These are phyloP conservation scores for Colletotrichum magnum DNA, from an alignment of 2,329 filamentous ascomycete genomes.

Conservation along the genomic window DNA sequence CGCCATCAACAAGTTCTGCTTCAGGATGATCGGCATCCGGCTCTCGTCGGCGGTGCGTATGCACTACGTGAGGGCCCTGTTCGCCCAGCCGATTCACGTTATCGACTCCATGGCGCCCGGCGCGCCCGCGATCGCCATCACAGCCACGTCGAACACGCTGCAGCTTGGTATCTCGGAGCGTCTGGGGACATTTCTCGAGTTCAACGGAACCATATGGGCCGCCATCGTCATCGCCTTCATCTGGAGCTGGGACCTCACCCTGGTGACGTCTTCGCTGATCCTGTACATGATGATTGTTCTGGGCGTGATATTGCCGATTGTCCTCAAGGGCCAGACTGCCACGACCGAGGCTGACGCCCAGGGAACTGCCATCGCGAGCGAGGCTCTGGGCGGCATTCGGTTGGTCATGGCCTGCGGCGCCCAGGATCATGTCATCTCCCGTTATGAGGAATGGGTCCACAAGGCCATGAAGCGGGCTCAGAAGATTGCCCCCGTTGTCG, in stretches of 20 bases:
- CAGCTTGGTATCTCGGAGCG: constrained; percentile 69
- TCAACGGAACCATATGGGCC: constrained; percentile 56
- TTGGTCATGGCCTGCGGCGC: constrained; percentile 62
- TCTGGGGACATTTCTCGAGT: constrained; percentile 60
- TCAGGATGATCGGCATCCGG: constrained; percentile 73
- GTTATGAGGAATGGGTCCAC: constrained; percentile 55
- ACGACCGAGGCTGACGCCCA: constrained; percentile 48
- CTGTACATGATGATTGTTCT: constrained; percentile 55
- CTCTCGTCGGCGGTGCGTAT: constrained; percentile 71
- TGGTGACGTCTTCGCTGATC: constrained; percentile 64
- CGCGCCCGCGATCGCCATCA: constrained; percentile 67
- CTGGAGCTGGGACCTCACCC: constrained; percentile 66
- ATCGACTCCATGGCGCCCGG: constrained; percentile 66
- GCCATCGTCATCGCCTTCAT: constrained; percentile 66
- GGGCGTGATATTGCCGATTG: constrained; percentile 48
- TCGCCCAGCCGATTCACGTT: constrained; percentile 63
- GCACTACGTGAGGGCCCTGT: constrained; percentile 64
- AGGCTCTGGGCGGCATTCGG: constrained; percentile 57
- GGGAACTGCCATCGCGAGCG: constrained; percentile 58
- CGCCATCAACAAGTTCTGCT: constrained; percentile 74
- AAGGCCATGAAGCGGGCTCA: constrained; percentile 53
- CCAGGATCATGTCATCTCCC: constrained; percentile 52
- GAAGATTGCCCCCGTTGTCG: constrained; percentile 51
- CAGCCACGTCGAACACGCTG: constrained; percentile 65
- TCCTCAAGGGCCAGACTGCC: constrained; percentile 46